Conservation (phyloP, 345 rosid genomes). For the Carallia brachiata region DNA sequence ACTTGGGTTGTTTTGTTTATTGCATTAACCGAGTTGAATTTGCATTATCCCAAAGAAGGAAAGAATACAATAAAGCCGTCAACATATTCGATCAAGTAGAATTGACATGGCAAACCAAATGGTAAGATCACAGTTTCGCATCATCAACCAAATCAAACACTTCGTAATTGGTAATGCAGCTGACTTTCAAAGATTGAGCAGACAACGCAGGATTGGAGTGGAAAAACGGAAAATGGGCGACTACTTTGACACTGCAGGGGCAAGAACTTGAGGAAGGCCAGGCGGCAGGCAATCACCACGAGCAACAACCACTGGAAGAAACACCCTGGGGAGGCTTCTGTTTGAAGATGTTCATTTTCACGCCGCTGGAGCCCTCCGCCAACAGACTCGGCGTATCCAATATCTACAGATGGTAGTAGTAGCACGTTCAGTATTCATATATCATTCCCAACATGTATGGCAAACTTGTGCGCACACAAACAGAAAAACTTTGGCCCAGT, state of each 20-base stretch:
- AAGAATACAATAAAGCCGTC: too few species aligned
- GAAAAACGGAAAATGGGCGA: background rate
- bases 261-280: too few species aligned
- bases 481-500: constrained; percentile 1
- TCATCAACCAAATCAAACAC: too few species aligned
- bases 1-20: too few species aligned
- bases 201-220: background rate
- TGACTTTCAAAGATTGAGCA: too few species aligned
- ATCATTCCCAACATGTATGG: background rate
- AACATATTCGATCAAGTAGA: too few species aligned
- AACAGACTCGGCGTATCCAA: constrained; percentile 81
- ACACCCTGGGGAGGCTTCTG: constrained; percentile 60
- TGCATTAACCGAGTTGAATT: too few species aligned
- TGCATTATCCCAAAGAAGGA: too few species aligned
- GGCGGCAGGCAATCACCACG: background rate
- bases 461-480: background rate
- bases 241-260: background rate
- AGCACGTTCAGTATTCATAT: background rate
- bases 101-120: too few species aligned
- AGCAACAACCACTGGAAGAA: constrained; percentile 55
- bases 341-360: constrained; percentile 82
- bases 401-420: constrained; percentile 42
- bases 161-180: too few species aligned
- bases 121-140: too few species aligned
- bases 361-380: constrained; percentile 71